Percentiles rank a stretch among this genome's conserved stretches.
Evolutionary conservation across 2,329 filamentous ascomycete genomes (phyloP).

Genomic region (Eurotiales sp.): DNA sequence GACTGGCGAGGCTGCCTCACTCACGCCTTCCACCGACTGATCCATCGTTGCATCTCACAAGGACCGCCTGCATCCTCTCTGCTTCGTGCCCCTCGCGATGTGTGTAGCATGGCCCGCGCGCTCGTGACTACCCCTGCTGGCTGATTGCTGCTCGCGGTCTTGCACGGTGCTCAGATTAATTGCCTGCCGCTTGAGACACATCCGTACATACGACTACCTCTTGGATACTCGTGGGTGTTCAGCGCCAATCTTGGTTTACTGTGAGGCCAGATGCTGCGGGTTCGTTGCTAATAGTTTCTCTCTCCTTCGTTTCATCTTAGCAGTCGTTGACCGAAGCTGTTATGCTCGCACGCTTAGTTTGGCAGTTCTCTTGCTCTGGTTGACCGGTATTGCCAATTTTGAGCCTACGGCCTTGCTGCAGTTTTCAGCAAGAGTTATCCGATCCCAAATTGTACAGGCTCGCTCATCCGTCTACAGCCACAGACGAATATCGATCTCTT

Average conservation of each 20-base stretch:
- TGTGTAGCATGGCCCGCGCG: slow-evolving; percentile 13
- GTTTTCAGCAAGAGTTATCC: not conserved
- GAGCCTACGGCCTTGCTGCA: too few species aligned
- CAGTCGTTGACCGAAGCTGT: not conserved
- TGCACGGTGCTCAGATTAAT: not conserved
- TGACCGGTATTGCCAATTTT: too few species aligned
- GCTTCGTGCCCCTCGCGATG: slow-evolving; percentile 10
- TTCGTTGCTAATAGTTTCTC: not conserved
- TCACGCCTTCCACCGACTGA: too few species aligned
- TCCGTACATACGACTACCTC: too few species aligned
- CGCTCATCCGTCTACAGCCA: too few species aligned
- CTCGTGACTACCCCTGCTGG: slow-evolving; percentile 16
- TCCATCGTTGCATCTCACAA: slow-evolving; percentile 11
- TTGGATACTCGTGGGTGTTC: not conserved
- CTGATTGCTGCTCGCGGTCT: slow-evolving; percentile 13
- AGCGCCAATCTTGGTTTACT: not conserved
- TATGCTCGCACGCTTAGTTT: not conserved
- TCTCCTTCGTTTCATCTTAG: not conserved
- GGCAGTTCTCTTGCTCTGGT: not conserved
- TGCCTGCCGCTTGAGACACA: slow-evolving; percentile 1
- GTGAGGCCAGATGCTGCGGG: not conserved
- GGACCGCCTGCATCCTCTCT: slow-evolving; percentile 12
- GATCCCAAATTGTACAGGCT: too few species aligned
- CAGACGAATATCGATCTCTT: not conserved
- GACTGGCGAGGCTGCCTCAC: too few species aligned